Base-by-base conservation (phyloP, 306 rosid species). In the Purshia tridentata region DNA sequence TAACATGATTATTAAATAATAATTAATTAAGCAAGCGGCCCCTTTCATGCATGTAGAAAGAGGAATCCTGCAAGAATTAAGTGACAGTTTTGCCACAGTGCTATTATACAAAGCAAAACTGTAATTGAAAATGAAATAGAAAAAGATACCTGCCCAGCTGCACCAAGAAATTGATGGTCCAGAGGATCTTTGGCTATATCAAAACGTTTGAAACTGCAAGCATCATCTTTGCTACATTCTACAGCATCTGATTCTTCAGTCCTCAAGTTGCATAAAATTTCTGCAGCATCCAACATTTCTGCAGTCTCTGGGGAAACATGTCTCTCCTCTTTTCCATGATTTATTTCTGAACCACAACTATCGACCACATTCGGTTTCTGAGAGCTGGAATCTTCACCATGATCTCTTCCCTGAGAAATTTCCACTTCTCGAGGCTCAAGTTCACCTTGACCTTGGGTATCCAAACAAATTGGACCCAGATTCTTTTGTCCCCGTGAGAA, bases 131-230 rank as follows among this genome's bases (percentile, higher is more conserved):
- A 1, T 49, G 7, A 45, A 47, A 55, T 6, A 29, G 22, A 29
- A 67, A 55, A 56, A 12, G 11, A 67, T 83, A 94, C 99, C 96
- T 90, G 99, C 60, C 89, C 92, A 79, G 78, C 80, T 77, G 92
- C 84, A 75, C 96, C 93, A 72, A 88, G 84, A 77, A 80, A 95
- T 80, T 91, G 85, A 83, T 95, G 96, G 81, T 95, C 98, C 58
- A 73, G 67, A 60, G 99, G 98, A 86, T 90, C 98, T 83, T 35
- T 82, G 40, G 88, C 83, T 50, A 91, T 90, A 83, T 95, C 99
- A 81, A 95, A 95, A 80, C 89, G 92, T 74, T 90, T 90, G 87
- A 90, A 88, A 81, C 84, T 77, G 76, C 87, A 71, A 76, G 79
- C 80, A 40, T 81, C 86, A 82, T 80, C 70, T 72, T 77, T 80